Evolutionary conservation across 305 asterid genomes (phyloP).

Genomic region (Fraxinus nigra): DNA sequence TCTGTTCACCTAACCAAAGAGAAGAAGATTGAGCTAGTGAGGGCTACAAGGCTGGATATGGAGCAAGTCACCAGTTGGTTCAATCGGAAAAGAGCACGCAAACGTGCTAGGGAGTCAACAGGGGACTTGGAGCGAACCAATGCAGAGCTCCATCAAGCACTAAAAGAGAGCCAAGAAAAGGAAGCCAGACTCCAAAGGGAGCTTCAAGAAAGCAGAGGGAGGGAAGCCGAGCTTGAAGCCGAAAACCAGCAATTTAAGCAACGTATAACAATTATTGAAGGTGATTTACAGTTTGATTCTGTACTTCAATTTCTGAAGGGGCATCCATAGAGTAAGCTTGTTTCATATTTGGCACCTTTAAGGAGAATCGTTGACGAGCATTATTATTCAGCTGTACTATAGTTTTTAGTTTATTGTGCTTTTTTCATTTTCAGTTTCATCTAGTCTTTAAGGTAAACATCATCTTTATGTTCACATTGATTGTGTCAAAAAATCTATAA

Average conservation of each 20-base stretch:
- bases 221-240: slow-evolving; percentile 22
- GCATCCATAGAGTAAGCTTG: not conserved
- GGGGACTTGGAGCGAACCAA: slow-evolving; percentile 21
- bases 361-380: not conserved
- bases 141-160: slow-evolving; percentile 19
- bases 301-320: not conserved
- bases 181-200: slow-evolving; percentile 19
- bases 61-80: slow-evolving; percentile 40
- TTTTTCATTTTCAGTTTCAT: not conserved
- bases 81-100: slow-evolving; percentile 24
- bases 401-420: not conserved
- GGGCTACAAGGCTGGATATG: slow-evolving; percentile 37
- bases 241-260: slow-evolving; percentile 22
- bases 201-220: slow-evolving; percentile 19
- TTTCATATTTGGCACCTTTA: not conserved
- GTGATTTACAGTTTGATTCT: slow-evolving; percentile 17
- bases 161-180: not conserved
- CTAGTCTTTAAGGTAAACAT: not conserved
- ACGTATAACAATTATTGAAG: not conserved
- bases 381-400: not conserved
- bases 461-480: not conserved
- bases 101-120: slow-evolving; percentile 14
- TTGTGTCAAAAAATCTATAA: not conserved
- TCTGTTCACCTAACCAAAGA: slow-evolving; percentile 24
- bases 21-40: slow-evolving; percentile 25